Conservation (phyloP, 495 filamentous ascomycete species). For the Tuber borchii region DNA sequence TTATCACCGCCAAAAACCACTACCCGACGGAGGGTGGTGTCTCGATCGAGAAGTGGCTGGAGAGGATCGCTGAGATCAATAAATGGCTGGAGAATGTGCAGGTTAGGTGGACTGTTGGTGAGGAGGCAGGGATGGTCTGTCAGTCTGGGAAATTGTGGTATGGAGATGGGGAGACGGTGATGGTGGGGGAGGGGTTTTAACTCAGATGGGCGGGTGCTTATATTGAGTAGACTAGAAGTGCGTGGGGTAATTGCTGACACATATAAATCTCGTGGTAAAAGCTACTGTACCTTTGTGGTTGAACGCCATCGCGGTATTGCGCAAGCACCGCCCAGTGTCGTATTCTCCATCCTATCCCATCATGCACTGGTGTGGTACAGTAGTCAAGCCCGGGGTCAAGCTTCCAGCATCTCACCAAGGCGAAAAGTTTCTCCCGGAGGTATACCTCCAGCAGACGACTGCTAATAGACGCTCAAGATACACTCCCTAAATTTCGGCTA, state of each 20-base stretch:
- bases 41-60: conserved; percentile 53
- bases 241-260: neutral
- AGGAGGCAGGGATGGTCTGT: conserved; percentile 67
- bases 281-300: too few relatives aligned
- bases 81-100: conserved; percentile 58
- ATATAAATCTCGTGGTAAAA: neutral
- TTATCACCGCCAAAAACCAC: conserved; percentile 51
- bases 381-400: neutral
- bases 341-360: too few relatives aligned
- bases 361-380: neutral
- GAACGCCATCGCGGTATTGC: too few relatives aligned
- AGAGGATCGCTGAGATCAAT: conserved; percentile 70
- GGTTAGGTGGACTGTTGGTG: conserved; percentile 58
- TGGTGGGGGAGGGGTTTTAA: conserved; percentile 23
- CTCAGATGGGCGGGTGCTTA: neutral
- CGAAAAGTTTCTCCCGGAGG: neutral
- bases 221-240: neutral
- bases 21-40: conserved; percentile 43
- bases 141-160: conserved; percentile 73
- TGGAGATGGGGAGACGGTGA: conserved; percentile 62
- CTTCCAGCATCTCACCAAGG: neutral
- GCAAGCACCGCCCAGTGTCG: too few relatives aligned
- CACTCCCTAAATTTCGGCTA: neutral
- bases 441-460: neutral
- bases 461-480: too few relatives aligned